phyloP scores from a whole-genome alignment of 805 yeast species.

The Yarrowia sp. region DNA sequence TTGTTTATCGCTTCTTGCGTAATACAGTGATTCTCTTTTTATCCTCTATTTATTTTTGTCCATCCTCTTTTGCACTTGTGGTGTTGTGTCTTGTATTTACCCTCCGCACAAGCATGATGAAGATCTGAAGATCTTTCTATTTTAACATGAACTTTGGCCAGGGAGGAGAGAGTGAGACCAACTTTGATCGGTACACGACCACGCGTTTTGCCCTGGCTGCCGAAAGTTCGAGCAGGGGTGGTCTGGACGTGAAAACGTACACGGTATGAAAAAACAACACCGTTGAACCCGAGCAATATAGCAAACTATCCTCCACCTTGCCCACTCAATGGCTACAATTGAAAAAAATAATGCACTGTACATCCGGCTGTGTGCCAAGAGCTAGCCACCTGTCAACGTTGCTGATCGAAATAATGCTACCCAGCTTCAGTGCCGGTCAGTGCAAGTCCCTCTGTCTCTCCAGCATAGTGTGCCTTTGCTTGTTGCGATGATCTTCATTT shows the following conservation, averaged over 20 bases:
- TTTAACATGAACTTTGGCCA: neutral
- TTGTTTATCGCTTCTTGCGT: neutral
- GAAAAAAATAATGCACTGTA: neutral
- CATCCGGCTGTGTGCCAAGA: neutral
- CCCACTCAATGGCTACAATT: neutral
- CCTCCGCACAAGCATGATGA: conserved; percentile 2
- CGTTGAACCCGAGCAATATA: neutral
- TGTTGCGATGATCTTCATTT: conserved; percentile 12
- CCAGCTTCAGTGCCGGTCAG: neutral
- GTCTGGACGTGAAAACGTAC: neutral
- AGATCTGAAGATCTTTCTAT: conserved; percentile 13
- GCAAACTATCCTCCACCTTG: neutral
- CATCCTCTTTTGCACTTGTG: conserved; percentile 4
- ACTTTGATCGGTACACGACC: neutral
- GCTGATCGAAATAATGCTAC: neutral
- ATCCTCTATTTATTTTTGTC: conserved; percentile 1
- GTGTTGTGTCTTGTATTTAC: neutral
- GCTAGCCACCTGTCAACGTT: neutral
- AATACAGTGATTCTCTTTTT: neutral
- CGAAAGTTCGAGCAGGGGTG: conserved; percentile 15
- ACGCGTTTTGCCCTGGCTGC: conserved; percentile 13
- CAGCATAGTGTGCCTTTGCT: neutral
- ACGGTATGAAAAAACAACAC: neutral
- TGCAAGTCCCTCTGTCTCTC: neutral
- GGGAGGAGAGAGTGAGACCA: conserved; percentile 1